Conservation (phyloP, 2,329 filamentous ascomycete species). For the Ustulina deusta region DNA sequence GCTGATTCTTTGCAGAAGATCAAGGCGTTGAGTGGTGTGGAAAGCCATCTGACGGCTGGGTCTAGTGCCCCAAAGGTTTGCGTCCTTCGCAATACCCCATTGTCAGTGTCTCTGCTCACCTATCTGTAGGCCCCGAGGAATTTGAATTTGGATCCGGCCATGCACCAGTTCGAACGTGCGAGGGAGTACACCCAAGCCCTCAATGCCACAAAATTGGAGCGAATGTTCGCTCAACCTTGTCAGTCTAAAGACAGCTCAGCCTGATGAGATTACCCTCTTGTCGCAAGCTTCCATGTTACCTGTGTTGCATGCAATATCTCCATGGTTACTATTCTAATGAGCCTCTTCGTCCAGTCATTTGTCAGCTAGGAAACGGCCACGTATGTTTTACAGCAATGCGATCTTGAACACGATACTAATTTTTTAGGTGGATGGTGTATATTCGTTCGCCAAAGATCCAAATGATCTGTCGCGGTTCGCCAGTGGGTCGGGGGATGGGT, state of each 20-base stretch:
- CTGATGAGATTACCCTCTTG: neutral
- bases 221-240: conserved; percentile 84
- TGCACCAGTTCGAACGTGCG: conserved; percentile 76
- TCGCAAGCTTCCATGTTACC: neutral
- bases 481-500: conserved; percentile 87
- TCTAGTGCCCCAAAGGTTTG: conserved; percentile 42
- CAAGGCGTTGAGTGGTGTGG: conserved; percentile 33
- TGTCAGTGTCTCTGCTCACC: conserved; percentile 19
- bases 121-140: conserved; percentile 49
- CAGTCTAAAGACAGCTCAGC: conserved; percentile 62
- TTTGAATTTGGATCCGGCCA: conserved; percentile 39
- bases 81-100: neutral
- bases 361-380: conserved; percentile 88
- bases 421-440: conserved; percentile 79
- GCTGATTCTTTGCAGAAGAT: conserved; percentile 38
- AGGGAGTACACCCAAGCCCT: conserved; percentile 54
- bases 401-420: conserved; percentile 19
- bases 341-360: conserved; percentile 59
- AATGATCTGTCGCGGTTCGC: conserved; percentile 79
- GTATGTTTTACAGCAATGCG: conserved; percentile 49
- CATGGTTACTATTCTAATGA: conserved; percentile 14
- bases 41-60: conserved; percentile 61
- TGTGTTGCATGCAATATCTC: neutral
- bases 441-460: conserved; percentile 83
- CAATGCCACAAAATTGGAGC: conserved; percentile 81